Conservation (phyloP, 2,329 filamentous ascomycete species). For the Zymoseptoria ardabiliae region DNA sequence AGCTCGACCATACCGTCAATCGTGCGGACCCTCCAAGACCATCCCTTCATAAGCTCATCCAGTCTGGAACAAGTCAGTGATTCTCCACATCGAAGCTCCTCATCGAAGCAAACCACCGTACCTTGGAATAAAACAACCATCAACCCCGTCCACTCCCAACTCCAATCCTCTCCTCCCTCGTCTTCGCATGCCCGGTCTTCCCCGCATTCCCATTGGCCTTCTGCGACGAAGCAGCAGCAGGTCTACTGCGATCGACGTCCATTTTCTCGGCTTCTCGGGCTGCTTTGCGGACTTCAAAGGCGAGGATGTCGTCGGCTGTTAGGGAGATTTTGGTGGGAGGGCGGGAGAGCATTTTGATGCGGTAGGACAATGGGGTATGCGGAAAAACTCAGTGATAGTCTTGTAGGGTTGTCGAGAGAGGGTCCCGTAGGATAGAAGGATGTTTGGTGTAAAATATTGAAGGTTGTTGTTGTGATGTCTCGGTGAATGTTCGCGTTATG, state of each 20-base stretch:
- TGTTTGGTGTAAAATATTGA: too few relatives aligned
- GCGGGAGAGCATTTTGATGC: constrained; percentile 28
- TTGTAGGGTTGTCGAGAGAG: too few relatives aligned
- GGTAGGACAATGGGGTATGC: too few relatives aligned
- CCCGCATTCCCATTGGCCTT: neutral
- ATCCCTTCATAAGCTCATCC: neutral
- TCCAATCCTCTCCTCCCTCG: constrained; percentile 25
- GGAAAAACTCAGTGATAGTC: too few relatives aligned
- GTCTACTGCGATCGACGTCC: constrained; percentile 1
- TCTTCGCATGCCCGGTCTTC: neutral
- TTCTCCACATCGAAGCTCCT: too few relatives aligned
- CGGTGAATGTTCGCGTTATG: neutral
- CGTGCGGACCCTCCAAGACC: too few relatives aligned
- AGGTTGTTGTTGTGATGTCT: too few relatives aligned
- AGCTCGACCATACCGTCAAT: neutral
- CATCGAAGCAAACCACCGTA: too few relatives aligned
- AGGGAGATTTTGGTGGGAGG: constrained; percentile 30
- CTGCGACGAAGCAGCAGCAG: neutral
- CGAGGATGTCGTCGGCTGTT: constrained; percentile 28
- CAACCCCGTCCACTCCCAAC: constrained; percentile 15
- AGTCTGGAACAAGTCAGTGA: neutral
- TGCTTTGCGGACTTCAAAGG: constrained; percentile 28
- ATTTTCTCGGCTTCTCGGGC: constrained; percentile 19
- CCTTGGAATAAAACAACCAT: too few relatives aligned
- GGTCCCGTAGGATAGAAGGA: too few relatives aligned